A percentile compares a stretch with the other conserved stretches of the same genome.
These are phyloP conservation scores for Didymosphaeria variabile DNA, from an alignment of 2,329 filamentous ascomycete genomes.

Conservation along the genomic window DNA sequence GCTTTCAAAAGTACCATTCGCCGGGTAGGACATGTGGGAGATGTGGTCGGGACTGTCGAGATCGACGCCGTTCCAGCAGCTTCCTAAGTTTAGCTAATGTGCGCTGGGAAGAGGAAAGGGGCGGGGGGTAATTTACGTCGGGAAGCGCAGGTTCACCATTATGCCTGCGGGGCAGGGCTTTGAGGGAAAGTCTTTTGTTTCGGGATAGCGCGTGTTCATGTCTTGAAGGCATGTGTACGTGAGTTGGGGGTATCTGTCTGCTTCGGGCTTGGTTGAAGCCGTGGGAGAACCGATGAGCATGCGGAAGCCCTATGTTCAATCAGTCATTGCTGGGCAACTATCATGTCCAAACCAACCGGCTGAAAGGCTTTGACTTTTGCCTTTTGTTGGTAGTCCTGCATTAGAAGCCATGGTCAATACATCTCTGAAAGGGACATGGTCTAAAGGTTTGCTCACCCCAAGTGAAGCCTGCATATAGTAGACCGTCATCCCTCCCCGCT, in stretches of 20 bases:
- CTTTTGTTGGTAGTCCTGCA: conserved; percentile 31
- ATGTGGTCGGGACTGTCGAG: conserved; percentile 38
- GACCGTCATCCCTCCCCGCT: conserved; percentile 38
- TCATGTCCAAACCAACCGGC: conserved; percentile 19
- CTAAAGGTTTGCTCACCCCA: conserved; percentile 10
- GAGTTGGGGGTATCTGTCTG: conserved; percentile 54
- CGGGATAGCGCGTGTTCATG: conserved; percentile 50
- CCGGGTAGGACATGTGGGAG: conserved; percentile 33
- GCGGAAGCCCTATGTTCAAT: conserved; percentile 30
- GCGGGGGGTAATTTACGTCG: conserved; percentile 28
- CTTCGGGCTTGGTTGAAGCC: conserved; percentile 37
- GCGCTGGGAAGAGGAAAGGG: neutral
- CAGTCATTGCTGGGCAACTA: neutral
- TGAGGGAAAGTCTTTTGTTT: conserved; percentile 53
- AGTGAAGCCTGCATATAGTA: conserved; percentile 43
- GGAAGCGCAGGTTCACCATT: conserved; percentile 56
- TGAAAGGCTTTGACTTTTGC: conserved; percentile 56
- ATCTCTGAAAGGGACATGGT: neutral
- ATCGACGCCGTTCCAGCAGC: conserved; percentile 47
- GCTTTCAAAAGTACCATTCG: conserved; percentile 35
- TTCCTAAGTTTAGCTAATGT: conserved; percentile 47
- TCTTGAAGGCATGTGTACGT: conserved; percentile 57
- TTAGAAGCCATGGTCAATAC: neutral
- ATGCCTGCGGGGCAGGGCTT: conserved; percentile 53
- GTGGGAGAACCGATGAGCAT: conserved; percentile 40